phyloP scores from a whole-genome alignment of 169 alveolate genomes.

The Plasmodium ovale region DNA sequence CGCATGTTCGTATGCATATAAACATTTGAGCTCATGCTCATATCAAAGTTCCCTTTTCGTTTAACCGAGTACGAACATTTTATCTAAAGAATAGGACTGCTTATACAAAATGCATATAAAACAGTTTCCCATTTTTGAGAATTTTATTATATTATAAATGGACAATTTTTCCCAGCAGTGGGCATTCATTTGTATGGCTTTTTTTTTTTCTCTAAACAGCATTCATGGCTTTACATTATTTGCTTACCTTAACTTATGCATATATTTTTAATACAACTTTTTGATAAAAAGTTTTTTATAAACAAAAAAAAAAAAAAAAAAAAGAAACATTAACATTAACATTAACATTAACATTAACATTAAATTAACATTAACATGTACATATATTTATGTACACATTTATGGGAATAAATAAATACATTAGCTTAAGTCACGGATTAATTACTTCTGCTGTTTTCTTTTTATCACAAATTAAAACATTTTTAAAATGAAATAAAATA shows the following conservation, averaged over 20 bases:
- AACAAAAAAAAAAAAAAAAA: constrained; percentile 32
- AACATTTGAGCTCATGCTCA: too few species aligned
- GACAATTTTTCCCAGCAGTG: background rate
- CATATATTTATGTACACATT: constrained; percentile 3
- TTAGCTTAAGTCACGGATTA: background rate
- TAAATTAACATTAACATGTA: background rate
- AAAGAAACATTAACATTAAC: background rate
- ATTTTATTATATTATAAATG: too few species aligned
- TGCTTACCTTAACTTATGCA: background rate
- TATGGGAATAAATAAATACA: background rate
- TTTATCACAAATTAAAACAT: constrained; percentile 49
- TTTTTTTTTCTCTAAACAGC: background rate
- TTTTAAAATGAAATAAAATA: constrained; percentile 24
- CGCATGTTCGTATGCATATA: too few species aligned
- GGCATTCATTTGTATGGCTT: background rate
- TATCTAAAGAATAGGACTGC: background rate
- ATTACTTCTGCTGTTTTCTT: background rate
- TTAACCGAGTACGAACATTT: background rate
- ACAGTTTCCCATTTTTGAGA: background rate
- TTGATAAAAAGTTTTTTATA: constrained; percentile 16
- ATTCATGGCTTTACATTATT: background rate
- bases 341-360: too few species aligned
- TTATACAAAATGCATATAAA: background rate
- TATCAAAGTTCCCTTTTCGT: background rate
- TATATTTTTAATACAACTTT: constrained; percentile 23